Conservation (phyloP, 495 filamentous ascomycete species). For the Penicillium maclennaniae region DNA sequence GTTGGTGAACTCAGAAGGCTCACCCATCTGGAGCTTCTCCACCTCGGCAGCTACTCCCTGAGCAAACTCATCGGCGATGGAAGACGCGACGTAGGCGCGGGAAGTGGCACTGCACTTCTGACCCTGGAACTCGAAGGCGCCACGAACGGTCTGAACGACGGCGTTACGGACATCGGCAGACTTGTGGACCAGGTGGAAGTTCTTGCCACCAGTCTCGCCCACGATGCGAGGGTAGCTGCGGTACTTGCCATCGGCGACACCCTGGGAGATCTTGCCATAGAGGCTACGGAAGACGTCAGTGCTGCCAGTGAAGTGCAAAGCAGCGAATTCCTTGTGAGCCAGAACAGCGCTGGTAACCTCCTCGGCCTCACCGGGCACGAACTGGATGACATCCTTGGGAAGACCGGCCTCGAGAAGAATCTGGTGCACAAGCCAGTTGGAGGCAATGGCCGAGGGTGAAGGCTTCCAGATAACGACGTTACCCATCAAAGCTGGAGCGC, state of each 20-base stretch:
- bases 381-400: constrained; percentile 76
- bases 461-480: constrained; percentile 91
- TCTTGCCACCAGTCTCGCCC: constrained; percentile 85
- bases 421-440: constrained; percentile 75
- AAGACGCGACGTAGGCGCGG: constrained; percentile 67
- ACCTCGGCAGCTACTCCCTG: constrained; percentile 60
- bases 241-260: constrained; percentile 69
- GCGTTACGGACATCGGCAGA: constrained; percentile 74
- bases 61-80: constrained; percentile 65
- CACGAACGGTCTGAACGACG: constrained; percentile 71
- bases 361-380: constrained; percentile 75
- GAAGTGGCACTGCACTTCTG: constrained; percentile 87
- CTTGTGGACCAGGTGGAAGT: constrained; percentile 77
- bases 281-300: constrained; percentile 78
- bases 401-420: constrained; percentile 80
- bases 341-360: constrained; percentile 71
- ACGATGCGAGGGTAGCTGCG: constrained; percentile 76
- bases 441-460: constrained; percentile 69
- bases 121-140: constrained; percentile 82
- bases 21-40: constrained; percentile 61
- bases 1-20: constrained; percentile 62
- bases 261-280: constrained; percentile 70
- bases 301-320: constrained; percentile 79
- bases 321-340: constrained; percentile 65
- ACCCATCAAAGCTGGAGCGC: constrained; percentile 71